Percentiles rank a stretch among this genome's conserved stretches.
Evolutionary conservation across 495 filamentous ascomycete genomes (phyloP).

Genomic region (Haplographium delicatum): DNA sequence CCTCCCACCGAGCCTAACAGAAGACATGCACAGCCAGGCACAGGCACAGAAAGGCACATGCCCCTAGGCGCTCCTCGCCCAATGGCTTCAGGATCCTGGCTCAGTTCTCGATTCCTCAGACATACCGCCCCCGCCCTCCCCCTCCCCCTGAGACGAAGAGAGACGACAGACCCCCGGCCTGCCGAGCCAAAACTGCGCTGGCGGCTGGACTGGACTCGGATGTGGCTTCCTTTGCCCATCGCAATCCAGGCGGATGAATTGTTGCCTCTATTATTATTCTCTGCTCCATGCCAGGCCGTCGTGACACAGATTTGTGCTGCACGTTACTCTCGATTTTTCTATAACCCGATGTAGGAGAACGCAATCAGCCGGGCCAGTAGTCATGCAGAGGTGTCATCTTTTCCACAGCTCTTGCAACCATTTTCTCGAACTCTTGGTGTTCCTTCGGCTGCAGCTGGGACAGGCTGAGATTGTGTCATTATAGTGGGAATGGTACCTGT

Average conservation of each 20-base stretch:
- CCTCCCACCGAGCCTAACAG: background rate
- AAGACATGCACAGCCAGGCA: constrained; percentile 1
- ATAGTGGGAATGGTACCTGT: background rate
- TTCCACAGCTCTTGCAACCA: background rate
- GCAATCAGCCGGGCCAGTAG: background rate
- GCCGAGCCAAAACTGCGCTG: constrained; percentile 1
- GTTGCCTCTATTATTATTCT: background rate
- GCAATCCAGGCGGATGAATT: no score
- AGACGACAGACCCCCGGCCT: background rate
- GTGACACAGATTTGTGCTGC: background rate
- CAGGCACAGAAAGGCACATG: background rate
- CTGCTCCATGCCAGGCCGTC: background rate
- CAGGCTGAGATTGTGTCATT: no score
- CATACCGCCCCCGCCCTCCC: background rate
- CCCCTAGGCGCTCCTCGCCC: background rate
- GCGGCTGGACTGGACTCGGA: background rate
- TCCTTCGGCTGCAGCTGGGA: background rate
- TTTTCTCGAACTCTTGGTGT: background rate
- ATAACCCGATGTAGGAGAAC: background rate
- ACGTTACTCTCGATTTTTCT: background rate
- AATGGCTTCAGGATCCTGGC: constrained; percentile 3
- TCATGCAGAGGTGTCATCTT: background rate
- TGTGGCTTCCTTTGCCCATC: background rate
- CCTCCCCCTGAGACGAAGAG: background rate
- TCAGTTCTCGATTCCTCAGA: background rate